Conservation (phyloP, 2,329 filamentous ascomycete species). For the Colletotrichum caudatum region DNA sequence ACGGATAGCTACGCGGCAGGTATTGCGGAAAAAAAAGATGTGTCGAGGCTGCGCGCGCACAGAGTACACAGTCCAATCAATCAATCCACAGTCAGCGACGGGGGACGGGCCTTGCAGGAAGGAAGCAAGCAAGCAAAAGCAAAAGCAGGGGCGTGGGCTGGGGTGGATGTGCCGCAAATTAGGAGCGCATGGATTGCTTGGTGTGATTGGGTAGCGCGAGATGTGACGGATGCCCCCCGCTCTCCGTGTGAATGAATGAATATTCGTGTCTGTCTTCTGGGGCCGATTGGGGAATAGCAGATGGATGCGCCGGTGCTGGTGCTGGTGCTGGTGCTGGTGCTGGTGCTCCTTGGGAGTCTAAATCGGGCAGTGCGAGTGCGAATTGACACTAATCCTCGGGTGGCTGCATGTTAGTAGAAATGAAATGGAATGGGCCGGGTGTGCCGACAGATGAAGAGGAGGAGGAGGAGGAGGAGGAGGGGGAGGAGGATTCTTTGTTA, state of each 20-base stretch:
- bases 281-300: constrained; percentile 28
- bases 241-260: constrained; percentile 10
- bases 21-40: not conserved
- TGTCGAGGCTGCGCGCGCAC: not conserved
- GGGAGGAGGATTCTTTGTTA: too few species aligned
- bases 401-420: too few species aligned
- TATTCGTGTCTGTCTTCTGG: constrained; percentile 1
- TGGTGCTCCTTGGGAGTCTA: not conserved
- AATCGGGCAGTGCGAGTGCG: too few species aligned
- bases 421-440: too few species aligned
- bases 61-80: not conserved
- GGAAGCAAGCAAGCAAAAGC: not conserved
- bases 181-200: constrained; percentile 24
- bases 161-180: constrained; percentile 39
- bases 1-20: too few species aligned
- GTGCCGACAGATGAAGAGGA: too few species aligned
- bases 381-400: too few species aligned
- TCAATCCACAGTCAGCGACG: not conserved
- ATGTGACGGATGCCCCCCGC: constrained; percentile 40
- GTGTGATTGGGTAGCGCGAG: constrained; percentile 36
- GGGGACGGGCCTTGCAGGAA: not conserved
- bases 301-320: constrained; percentile 4
- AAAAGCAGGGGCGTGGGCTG: not conserved
- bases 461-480: too few species aligned
- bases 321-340: not conserved